These are phyloP conservation scores for Byssothecium circinans DNA, from an alignment of 2,329 filamentous ascomycete genomes.

Conservation along the genomic window DNA sequence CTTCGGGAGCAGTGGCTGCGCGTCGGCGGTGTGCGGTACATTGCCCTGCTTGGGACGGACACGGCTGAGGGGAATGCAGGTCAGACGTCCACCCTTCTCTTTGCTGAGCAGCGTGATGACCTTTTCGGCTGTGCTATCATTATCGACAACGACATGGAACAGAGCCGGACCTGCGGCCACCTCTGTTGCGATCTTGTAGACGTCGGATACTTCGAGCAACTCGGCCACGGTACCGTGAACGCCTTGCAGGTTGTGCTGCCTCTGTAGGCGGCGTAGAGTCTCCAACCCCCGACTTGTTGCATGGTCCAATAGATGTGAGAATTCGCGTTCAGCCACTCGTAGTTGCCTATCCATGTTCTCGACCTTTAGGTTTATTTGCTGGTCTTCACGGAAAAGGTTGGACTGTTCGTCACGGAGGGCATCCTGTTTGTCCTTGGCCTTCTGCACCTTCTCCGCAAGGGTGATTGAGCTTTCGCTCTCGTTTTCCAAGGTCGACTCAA, in stretches of 20 bases:
- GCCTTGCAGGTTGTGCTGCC: conserved; percentile 76
- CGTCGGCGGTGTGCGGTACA: conserved; percentile 83
- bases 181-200: conserved; percentile 86
- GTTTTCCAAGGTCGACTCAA: conserved; percentile 75
- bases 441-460: conserved; percentile 72
- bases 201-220: conserved; percentile 81
- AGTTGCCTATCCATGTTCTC: conserved; percentile 75
- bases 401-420: conserved; percentile 84
- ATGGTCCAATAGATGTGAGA: conserved; percentile 86
- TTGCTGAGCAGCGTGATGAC: conserved; percentile 79
- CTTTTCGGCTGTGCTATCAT: conserved; percentile 79
- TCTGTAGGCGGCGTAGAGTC: conserved; percentile 81
- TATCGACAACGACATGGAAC: conserved; percentile 96
- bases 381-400: conserved; percentile 83
- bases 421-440: conserved; percentile 77
- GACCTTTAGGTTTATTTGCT: conserved; percentile 78
- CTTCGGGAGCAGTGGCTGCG: conserved; percentile 82
- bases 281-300: conserved; percentile 84
- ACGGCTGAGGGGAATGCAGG: conserved; percentile 90
- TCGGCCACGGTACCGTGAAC: conserved; percentile 93
- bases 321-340: conserved; percentile 72
- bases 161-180: conserved; percentile 89
- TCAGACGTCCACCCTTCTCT: conserved; percentile 81
- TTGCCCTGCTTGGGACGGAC: conserved; percentile 71
- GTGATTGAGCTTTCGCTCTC: conserved; percentile 74